A percentile compares a stretch with the other conserved stretches of the same genome.
Evolutionary conservation across 257 asterid species (phyloP).

Genomic region (Cynanchum wilfordii): DNA sequence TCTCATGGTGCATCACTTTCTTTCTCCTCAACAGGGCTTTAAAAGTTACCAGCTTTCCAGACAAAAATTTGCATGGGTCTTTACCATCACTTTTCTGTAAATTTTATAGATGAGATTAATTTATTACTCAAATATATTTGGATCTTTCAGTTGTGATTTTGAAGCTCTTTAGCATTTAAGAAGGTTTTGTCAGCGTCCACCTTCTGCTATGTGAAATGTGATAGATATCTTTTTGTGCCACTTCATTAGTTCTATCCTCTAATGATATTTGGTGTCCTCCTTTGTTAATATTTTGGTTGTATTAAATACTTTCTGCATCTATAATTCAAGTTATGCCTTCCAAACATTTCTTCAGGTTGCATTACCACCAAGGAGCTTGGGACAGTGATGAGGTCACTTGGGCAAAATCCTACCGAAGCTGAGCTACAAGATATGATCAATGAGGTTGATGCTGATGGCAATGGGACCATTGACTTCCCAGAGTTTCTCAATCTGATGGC

Average conservation of each 20-base stretch:
- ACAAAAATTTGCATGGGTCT: no score
- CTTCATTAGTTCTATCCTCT: neutral
- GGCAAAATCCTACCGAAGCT: constrained; percentile 89
- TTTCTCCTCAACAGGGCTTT: neutral
- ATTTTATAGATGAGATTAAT: neutral
- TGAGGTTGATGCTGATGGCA: constrained; percentile 86
- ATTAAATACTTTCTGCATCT: neutral
- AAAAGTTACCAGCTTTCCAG: neutral
- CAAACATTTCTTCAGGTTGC: constrained; percentile 39
- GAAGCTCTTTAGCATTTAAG: neutral
- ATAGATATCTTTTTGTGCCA: neutral
- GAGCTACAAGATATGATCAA: constrained; percentile 89
- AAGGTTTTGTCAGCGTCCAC: neutral
- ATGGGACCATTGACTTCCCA: constrained; percentile 82
- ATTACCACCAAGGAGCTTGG: constrained; percentile 92
- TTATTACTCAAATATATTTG: neutral
- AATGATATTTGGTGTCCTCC: neutral
- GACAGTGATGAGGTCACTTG: constrained; percentile 77
- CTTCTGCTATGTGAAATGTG: neutral
- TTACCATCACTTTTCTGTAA: neutral
- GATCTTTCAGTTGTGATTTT: neutral
- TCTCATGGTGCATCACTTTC: neutral
- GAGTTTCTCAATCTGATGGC: constrained; percentile 94
- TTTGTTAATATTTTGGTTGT: neutral
- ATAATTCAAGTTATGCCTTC: neutral